These are phyloP conservation scores for Trifolium pratense DNA, from an alignment of 306 rosid species.

Conservation along the genomic window DNA sequence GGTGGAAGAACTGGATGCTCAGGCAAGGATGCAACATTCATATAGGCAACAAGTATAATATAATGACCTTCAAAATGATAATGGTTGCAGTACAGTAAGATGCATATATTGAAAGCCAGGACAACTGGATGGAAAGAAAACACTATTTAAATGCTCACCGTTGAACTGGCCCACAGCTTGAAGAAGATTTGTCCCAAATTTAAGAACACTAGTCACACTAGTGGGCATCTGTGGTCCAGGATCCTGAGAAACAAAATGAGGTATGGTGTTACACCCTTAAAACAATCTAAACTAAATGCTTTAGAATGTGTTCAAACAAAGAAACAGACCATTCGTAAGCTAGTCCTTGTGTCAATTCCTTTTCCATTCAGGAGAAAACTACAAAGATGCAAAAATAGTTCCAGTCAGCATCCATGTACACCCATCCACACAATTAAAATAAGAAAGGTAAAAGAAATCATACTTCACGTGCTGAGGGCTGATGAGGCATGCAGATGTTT, in stretches of 20 bases:
- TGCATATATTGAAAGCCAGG: conserved; percentile 37
- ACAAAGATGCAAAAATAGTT: conserved; percentile 39
- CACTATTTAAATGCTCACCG: conserved; percentile 55
- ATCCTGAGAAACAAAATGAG: conserved; percentile 59
- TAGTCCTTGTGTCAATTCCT: conserved; percentile 67
- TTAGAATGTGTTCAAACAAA: conserved; percentile 27
- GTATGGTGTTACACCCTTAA: conserved; percentile 35
- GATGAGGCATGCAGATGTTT: conserved; percentile 82
- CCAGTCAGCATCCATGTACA: conserved; percentile 44
- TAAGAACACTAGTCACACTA: conserved; percentile 64
- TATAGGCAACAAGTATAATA: conserved; percentile 72
- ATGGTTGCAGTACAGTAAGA: conserved; percentile 42
- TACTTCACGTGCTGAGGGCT: conserved; percentile 94
- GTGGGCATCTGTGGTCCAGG: conserved; percentile 93
- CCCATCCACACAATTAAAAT: conserved; percentile 21
- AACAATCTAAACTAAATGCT: conserved; percentile 33
- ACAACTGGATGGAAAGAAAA: conserved; percentile 34
- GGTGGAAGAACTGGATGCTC: conserved; percentile 61
- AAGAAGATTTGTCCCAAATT: conserved; percentile 86
- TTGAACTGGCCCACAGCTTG: conserved; percentile 90
- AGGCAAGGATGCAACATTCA: conserved; percentile 53
- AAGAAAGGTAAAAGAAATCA: conserved; percentile 33
- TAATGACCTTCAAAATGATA: conserved; percentile 69
- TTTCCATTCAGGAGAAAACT: conserved; percentile 94
- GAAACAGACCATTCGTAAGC: conserved; percentile 62